Percentiles rank a stretch among this genome's conserved stretches.
Evolutionary conservation across 179 eudicot species (phyloP).

Genomic region (Nepenthes alata): DNA sequence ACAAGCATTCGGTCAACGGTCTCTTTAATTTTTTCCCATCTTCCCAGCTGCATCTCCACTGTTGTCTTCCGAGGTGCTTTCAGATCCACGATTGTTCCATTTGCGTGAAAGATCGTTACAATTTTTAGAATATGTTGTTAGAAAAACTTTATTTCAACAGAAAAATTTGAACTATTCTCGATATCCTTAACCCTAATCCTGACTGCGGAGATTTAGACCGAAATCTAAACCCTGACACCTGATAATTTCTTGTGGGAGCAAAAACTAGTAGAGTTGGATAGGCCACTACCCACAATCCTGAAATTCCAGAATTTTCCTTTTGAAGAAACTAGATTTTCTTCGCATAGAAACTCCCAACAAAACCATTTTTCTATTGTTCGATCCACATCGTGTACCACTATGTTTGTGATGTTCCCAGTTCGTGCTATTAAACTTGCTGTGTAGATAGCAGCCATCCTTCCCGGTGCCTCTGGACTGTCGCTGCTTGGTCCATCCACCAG

Average conservation of each 20-base stretch:
- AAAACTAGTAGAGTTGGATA: slow-evolving; percentile 30
- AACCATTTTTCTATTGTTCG: slow-evolving; percentile 82
- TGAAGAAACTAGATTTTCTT: slow-evolving; percentile 66
- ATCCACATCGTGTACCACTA: slow-evolving; percentile 71
- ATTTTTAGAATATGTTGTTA: no score
- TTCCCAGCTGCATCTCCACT: no score
- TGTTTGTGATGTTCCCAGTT: slow-evolving; percentile 46
- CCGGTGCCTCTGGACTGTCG: slow-evolving; percentile 54
- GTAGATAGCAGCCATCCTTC: slow-evolving; percentile 78
- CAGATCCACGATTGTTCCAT: no score
- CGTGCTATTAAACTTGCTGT: slow-evolving; percentile 68
- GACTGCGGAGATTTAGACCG: no score
- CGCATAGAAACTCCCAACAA: slow-evolving; percentile 90
- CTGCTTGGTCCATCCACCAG: slow-evolving; percentile 82
- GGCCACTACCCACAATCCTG: slow-evolving; percentile 24
- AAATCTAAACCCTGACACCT: no score
- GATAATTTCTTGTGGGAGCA: slow-evolving; percentile 17
- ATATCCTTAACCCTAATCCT: no score
- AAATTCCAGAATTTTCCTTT: slow-evolving; percentile 91
- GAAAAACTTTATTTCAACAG: no score
- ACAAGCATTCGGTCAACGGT: no score
- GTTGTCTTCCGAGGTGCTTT: no score
- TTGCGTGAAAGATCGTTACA: no score
- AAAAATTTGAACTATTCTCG: no score
- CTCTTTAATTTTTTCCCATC: no score